phyloP scores from a whole-genome alignment of 108 stramenopile genomes.

The Cyclostephanos invisitatus region DNA sequence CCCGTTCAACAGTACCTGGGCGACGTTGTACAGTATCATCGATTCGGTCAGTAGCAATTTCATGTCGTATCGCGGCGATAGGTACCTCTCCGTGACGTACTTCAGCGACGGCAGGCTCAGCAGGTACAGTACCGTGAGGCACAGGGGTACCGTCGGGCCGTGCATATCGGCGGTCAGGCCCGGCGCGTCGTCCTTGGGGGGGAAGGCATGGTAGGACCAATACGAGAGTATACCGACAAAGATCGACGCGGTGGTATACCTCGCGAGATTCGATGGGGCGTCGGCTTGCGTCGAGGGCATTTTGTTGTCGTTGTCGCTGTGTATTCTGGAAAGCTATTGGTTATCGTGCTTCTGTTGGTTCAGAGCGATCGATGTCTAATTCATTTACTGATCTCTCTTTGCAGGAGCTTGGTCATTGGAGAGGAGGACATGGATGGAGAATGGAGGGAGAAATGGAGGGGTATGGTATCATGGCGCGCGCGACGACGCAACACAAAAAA shows the following conservation, averaged over 20 bases:
- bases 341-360: too few relatives aligned
- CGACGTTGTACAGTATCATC: constrained; percentile 95
- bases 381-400: too few relatives aligned
- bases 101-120: constrained; percentile 71
- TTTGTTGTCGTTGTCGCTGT: neutral
- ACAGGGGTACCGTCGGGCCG: constrained; percentile 56
- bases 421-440: too few relatives aligned
- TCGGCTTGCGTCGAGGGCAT: constrained; percentile 1
- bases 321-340: too few relatives aligned
- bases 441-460: too few relatives aligned
- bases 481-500: too few relatives aligned
- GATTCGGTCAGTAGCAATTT: constrained; percentile 78
- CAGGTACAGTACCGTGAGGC: constrained; percentile 70
- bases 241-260: constrained; percentile 77
- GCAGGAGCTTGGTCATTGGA: too few relatives aligned
- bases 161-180: constrained; percentile 65
- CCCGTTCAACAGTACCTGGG: constrained; percentile 90
- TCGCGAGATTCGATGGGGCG: constrained; percentile 52
- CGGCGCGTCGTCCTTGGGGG: constrained; percentile 54
- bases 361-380: too few relatives aligned
- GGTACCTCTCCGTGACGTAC: constrained; percentile 50
- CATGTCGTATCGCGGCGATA: constrained; percentile 64
- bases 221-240: constrained; percentile 64
- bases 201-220: constrained; percentile 75
- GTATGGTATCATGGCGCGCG: too few relatives aligned